Conservation (phyloP, 805 yeast genomes). For the Wickerhamiella parazyma region DNA sequence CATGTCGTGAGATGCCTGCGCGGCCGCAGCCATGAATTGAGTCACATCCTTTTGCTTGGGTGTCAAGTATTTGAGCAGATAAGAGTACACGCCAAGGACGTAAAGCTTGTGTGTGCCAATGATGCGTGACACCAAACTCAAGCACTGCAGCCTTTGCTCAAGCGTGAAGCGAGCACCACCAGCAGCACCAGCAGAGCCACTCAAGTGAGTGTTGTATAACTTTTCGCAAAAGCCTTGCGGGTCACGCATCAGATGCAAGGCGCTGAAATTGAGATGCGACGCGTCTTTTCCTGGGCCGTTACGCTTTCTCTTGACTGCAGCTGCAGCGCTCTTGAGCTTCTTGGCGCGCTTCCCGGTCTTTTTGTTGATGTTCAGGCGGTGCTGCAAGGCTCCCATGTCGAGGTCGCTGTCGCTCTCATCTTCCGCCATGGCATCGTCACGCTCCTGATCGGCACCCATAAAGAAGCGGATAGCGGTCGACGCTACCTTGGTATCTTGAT, state of each 20-base stretch:
- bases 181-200: conserved; percentile 28
- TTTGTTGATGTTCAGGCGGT: conserved; percentile 71
- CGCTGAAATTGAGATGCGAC: conserved; percentile 78
- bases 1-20: conserved; percentile 91
- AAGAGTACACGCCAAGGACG: conserved; percentile 79
- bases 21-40: conserved; percentile 90
- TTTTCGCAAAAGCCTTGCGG: conserved; percentile 96
- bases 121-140: conserved; percentile 77
- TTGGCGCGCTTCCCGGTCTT: conserved; percentile 68
- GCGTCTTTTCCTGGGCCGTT: conserved; percentile 39
- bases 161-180: conserved; percentile 57
- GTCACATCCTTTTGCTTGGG: conserved; percentile 94
- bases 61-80: conserved; percentile 74
- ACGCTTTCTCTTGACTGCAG: conserved; percentile 42
- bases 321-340: conserved; percentile 62
- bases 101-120: conserved; percentile 92
- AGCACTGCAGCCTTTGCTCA: conserved; percentile 77
- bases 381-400: conserved; percentile 65
- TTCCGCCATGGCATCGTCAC: conserved; percentile 72
- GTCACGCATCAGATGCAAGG: conserved; percentile 84
- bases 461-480: conserved; percentile 83
- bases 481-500: conserved; percentile 75
- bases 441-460: conserved; percentile 87
- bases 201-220: conserved; percentile 55
- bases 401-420: conserved; percentile 49